Percentiles rank a stretch among this genome's conserved stretches.
phyloP scores from a whole-genome alignment of 345 rosid genomes.

The Sapria himalayana region DNA sequence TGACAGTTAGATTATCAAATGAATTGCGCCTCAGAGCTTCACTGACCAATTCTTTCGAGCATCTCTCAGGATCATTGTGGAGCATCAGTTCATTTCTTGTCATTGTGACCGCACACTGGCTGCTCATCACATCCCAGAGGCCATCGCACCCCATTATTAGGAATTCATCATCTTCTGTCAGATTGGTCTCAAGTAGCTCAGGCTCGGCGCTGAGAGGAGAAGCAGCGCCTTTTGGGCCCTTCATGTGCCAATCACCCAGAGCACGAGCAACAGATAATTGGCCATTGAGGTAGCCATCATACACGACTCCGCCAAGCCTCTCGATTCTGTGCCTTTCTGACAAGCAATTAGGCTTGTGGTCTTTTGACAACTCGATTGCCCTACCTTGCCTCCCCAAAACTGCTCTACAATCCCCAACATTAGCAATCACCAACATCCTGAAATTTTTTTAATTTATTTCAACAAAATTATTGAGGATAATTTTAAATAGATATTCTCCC shows the following conservation, averaged over 20 bases:
- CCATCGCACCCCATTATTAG: conserved; percentile 94
- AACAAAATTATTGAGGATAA: no score
- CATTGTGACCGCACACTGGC: conserved; percentile 78
- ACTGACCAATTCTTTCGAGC: conserved; percentile 74
- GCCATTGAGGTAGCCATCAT: conserved; percentile 93
- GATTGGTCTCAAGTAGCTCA: conserved; percentile 44
- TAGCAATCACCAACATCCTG: conserved; percentile 71
- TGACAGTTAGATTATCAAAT: conserved; percentile 69
- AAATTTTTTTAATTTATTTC: no score
- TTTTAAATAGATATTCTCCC: no score
- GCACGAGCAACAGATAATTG: conserved; percentile 95
- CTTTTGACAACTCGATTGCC: conserved; percentile 79
- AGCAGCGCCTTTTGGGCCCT: conserved; percentile 72
- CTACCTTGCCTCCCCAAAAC: conserved; percentile 81
- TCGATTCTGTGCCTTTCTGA: conserved; percentile 69
- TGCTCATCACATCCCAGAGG: conserved; percentile 97
- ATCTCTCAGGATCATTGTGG: conserved; percentile 90
- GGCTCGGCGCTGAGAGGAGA: conserved; percentile 84
- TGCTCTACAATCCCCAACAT: conserved; percentile 96
- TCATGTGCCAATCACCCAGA: conserved; percentile 97
- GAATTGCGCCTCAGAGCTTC: conserved; percentile 68
- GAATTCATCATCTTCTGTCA: conserved; percentile 87
- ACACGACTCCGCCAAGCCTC: conserved; percentile 71
- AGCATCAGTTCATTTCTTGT: conserved; percentile 70
- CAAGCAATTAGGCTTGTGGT: conserved; percentile 73